Conservation (phyloP, 371 early-diverging fungal species). For the Lichtheimia corymbifera region DNA sequence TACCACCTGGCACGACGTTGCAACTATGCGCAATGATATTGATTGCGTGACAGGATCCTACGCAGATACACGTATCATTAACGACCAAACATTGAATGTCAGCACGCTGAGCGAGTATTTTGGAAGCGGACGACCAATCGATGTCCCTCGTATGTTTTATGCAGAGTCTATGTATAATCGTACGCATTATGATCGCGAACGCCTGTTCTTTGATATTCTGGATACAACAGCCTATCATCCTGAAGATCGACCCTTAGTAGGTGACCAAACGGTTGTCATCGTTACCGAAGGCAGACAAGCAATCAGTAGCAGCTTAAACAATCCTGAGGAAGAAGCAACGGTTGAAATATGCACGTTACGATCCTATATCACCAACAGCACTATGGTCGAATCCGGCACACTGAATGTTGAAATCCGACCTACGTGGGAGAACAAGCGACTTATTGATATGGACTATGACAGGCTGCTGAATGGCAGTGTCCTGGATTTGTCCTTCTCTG, state of each 20-base stretch:
- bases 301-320: background rate
- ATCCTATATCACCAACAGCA: slow-evolving; percentile 5
- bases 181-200: slow-evolving; percentile 20
- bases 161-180: slow-evolving; percentile 26
- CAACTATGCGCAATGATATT: slow-evolving; percentile 3
- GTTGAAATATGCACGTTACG: slow-evolving; percentile 13
- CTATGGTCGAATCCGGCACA: background rate
- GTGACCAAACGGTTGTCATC: slow-evolving; percentile 28
- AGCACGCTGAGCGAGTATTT: slow-evolving; percentile 3
- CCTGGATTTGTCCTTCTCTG: too few relatives aligned
- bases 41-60: slow-evolving; percentile 7
- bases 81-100: background rate
- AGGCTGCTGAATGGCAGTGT: background rate
- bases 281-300: background rate
- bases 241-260: slow-evolving; percentile 18
- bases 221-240: slow-evolving; percentile 7
- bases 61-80: slow-evolving; percentile 4
- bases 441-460: slow-evolving; percentile 11
- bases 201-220: slow-evolving; percentile 5
- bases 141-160: slow-evolving; percentile 18
- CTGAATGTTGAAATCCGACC: background rate
- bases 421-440: background rate
- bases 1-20: slow-evolving; percentile 1
- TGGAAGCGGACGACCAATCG: background rate
- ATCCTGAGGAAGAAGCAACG: background rate